Evolutionary conservation across 306 rosid genomes (phyloP).

Genomic region (Cucumis melo): DNA sequence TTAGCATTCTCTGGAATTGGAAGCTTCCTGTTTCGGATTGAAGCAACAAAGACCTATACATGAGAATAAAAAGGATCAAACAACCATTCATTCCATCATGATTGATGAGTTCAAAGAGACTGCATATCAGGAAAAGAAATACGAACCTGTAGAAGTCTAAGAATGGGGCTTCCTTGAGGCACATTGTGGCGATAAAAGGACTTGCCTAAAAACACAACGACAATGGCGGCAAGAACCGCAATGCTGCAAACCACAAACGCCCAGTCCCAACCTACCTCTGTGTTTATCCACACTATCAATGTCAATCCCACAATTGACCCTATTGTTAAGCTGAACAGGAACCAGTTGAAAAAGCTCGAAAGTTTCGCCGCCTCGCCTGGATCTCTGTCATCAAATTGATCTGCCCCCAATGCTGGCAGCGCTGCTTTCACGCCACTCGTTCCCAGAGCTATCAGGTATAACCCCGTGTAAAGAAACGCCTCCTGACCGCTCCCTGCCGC

Average conservation of each 20-base stretch:
- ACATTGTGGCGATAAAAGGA: slow-evolving; percentile 43
- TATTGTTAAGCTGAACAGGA: slow-evolving; percentile 51
- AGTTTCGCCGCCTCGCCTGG: slow-evolving; percentile 45
- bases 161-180: slow-evolving; percentile 60
- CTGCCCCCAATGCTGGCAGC: slow-evolving; percentile 70
- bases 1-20: slow-evolving; percentile 33
- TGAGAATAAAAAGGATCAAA: background rate
- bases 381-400: slow-evolving; percentile 55
- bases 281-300: slow-evolving; percentile 43
- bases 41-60: slow-evolving; percentile 41
- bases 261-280: slow-evolving; percentile 64
- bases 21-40: slow-evolving; percentile 43
- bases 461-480: slow-evolving; percentile 46
- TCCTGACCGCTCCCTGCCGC: slow-evolving; percentile 22
- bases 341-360: slow-evolving; percentile 84
- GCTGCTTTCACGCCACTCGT: slow-evolving; percentile 61
- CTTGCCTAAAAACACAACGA: slow-evolving; percentile 38
- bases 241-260: slow-evolving; percentile 31
- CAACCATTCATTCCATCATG: background rate
- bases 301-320: slow-evolving; percentile 66
- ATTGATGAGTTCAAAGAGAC: background rate
- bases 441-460: slow-evolving; percentile 69
- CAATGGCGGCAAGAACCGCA: slow-evolving; percentile 19
- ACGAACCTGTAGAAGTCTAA: slow-evolving; percentile 38
- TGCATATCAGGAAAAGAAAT: too few species aligned